These are phyloP conservation scores for Brassica hybrid DNA, from an alignment of 441 rosid species.

Conservation along the genomic window DNA sequence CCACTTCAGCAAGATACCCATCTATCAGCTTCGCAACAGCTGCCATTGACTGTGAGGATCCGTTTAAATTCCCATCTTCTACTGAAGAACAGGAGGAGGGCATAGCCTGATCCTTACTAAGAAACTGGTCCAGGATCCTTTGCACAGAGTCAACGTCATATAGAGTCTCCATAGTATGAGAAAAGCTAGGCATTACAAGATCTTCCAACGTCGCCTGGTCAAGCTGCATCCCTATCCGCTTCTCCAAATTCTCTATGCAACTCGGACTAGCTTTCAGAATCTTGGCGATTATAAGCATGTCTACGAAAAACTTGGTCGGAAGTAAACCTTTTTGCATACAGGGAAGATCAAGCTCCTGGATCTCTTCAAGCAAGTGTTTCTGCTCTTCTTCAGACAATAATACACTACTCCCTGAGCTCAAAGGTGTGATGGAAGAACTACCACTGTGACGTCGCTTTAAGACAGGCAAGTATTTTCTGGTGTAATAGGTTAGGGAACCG, in stretches of 20 bases:
- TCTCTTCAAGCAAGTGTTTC: slow-evolving; percentile 75
- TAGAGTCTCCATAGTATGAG: slow-evolving; percentile 89
- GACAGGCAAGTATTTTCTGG: slow-evolving; percentile 85
- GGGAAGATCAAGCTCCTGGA: slow-evolving; percentile 57
- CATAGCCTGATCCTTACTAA: slow-evolving; percentile 71
- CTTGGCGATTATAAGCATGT: slow-evolving; percentile 85
- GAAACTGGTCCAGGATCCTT: slow-evolving; percentile 84
- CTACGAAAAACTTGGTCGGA: slow-evolving; percentile 76
- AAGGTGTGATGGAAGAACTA: slow-evolving; percentile 52
- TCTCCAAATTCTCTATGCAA: slow-evolving; percentile 74
- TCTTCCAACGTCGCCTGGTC: slow-evolving; percentile 96
- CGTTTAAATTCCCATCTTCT: slow-evolving; percentile 80
- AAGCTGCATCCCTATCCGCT: slow-evolving; percentile 93
- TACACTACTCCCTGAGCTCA: slow-evolving; percentile 54
- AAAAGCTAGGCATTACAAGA: slow-evolving; percentile 92
- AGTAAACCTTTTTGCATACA: slow-evolving; percentile 84
- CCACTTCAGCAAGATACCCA: slow-evolving; percentile 97
- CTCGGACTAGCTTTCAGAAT: slow-evolving; percentile 71
- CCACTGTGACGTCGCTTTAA: slow-evolving; percentile 75
- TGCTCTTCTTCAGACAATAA: slow-evolving; percentile 88
- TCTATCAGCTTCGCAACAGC: slow-evolving; percentile 90
- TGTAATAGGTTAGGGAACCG: slow-evolving; percentile 76
- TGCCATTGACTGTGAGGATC: slow-evolving; percentile 80
- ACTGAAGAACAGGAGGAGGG: slow-evolving; percentile 73
- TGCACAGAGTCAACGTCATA: slow-evolving; percentile 94